phyloP scores from a whole-genome alignment of 768 basidiomycete genomes.

The Amanita rubescens region DNA sequence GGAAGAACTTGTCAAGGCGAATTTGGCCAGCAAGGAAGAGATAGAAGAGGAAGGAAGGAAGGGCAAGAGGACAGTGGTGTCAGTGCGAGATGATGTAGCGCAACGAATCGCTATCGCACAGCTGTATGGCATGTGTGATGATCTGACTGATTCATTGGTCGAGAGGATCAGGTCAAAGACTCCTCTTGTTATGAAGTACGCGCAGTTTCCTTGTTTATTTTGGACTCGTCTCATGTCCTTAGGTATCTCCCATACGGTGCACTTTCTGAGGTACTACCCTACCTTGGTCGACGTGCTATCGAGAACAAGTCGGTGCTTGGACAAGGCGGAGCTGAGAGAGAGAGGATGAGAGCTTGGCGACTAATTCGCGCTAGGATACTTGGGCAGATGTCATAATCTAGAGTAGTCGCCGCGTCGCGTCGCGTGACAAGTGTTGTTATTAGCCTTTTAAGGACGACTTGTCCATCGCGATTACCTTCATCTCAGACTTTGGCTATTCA shows the following conservation, averaged over 20 bases:
- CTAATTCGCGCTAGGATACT: constrained; percentile 35
- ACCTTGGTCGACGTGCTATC: constrained; percentile 78
- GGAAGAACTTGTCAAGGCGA: constrained; percentile 46
- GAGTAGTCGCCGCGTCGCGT: neutral
- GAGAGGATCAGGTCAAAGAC: constrained; percentile 37
- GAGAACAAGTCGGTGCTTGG: constrained; percentile 91
- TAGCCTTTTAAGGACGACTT: constrained; percentile 1
- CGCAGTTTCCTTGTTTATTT: constrained; percentile 5
- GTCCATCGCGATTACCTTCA: neutral
- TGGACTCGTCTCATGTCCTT: neutral
- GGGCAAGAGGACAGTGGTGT: constrained; percentile 16
- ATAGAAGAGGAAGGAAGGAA: constrained; percentile 9
- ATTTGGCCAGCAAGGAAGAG: constrained; percentile 38
- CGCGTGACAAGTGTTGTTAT: neutral
- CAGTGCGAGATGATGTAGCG: constrained; percentile 45
- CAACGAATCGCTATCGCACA: constrained; percentile 74
- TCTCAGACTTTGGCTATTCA: neutral
- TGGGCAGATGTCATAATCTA: neutral
- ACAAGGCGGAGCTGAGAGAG: constrained; percentile 55
- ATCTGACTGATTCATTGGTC: constrained; percentile 66
- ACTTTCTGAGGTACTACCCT: constrained; percentile 79
- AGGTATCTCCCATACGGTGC: constrained; percentile 74
- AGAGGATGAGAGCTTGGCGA: constrained; percentile 46
- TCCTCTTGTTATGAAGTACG: constrained; percentile 77
- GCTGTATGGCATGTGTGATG: constrained; percentile 85